phyloP scores from a whole-genome alignment of 192 early-diverging fungal species.

The Diversispora epigaea region DNA sequence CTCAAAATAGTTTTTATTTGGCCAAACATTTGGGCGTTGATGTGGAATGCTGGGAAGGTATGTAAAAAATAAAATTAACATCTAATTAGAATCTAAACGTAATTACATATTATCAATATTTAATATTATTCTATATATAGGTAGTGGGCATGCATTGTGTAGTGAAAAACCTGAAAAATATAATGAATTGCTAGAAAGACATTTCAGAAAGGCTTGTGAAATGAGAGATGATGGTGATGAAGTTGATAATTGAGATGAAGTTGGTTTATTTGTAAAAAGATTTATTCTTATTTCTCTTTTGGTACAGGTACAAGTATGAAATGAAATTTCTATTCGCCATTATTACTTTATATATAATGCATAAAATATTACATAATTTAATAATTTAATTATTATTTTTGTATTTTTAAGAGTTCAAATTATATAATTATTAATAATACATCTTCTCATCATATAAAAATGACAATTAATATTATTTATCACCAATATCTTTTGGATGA shows the following conservation, averaged over 20 bases:
- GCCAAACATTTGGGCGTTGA: slow-evolving; percentile 29
- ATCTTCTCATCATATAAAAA: too few species aligned
- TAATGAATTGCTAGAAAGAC: slow-evolving; percentile 36
- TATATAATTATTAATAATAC: too few species aligned
- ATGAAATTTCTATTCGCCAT: neutral
- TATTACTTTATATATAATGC: neutral
- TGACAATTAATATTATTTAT: too few species aligned
- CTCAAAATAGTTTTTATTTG: slow-evolving; percentile 37
- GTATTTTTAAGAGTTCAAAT: too few species aligned
- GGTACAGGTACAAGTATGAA: neutral
- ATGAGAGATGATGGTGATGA: neutral
- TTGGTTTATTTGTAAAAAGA: neutral
- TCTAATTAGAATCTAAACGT: neutral
- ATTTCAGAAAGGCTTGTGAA: slow-evolving; percentile 33
- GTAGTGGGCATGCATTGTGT: slow-evolving; percentile 39
- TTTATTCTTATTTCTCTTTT: too few species aligned
- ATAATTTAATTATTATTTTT: neutral
- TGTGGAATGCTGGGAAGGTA: slow-evolving; percentile 40
- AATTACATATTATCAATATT: neutral
- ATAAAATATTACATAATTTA: neutral
- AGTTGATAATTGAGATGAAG: neutral
- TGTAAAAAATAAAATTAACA: neutral
- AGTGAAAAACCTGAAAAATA: slow-evolving; percentile 39
- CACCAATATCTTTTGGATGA: too few species aligned
- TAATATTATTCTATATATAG: neutral